These are phyloP conservation scores for Polychaeton citri DNA, from an alignment of 2,329 filamentous ascomycete genomes.

Conservation along the genomic window DNA sequence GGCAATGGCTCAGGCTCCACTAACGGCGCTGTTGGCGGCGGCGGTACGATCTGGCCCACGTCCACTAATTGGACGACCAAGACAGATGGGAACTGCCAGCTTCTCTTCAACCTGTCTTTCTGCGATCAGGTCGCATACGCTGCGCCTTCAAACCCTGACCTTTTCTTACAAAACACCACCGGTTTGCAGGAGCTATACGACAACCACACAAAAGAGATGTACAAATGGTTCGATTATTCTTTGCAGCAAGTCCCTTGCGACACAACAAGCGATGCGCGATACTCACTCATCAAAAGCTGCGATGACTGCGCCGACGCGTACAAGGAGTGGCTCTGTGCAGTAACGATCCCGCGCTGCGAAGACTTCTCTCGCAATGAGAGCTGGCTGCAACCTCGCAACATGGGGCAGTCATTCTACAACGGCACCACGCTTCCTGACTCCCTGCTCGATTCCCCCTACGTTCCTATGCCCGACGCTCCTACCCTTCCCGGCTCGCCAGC, in stretches of 20 bases:
- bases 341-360: constrained; percentile 82
- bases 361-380: constrained; percentile 52
- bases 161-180: constrained; percentile 38
- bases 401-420: constrained; percentile 33
- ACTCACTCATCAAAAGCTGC: constrained; percentile 70
- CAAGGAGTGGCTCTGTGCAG: constrained; percentile 89
- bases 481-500: constrained; percentile 16
- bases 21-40: constrained; percentile 49
- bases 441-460: constrained; percentile 13
- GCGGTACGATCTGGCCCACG: constrained; percentile 56
- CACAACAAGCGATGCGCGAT: constrained; percentile 56
- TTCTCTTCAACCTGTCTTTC: constrained; percentile 78
- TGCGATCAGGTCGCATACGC: constrained; percentile 83
- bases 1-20: constrained; percentile 41
- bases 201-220: constrained; percentile 53
- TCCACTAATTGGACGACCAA: constrained; percentile 67
- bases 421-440: constrained; percentile 14
- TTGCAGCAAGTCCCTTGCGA: constrained; percentile 79
- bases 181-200: constrained; percentile 66
- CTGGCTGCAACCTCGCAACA: constrained; percentile 56
- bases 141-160: constrained; percentile 64
- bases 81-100: constrained; percentile 67
- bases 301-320: constrained; percentile 66
- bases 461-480: constrained; percentile 21
- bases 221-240: constrained; percentile 65